phyloP scores from a whole-genome alignment of 306 rosid species.

The Citrullus colocynthis region DNA sequence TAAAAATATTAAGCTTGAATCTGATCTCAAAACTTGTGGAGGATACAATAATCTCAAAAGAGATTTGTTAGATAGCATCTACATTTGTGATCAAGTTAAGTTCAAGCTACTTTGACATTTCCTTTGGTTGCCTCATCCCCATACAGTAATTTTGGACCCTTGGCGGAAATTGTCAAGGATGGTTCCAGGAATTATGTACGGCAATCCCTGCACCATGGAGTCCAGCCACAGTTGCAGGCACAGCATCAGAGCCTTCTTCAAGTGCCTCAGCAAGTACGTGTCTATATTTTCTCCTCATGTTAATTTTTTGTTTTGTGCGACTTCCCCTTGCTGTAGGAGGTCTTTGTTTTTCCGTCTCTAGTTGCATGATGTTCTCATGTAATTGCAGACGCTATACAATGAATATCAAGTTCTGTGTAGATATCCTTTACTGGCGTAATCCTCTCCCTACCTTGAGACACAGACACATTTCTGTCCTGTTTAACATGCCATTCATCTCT shows the following conservation, averaged over 20 bases:
- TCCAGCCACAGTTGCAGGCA: conserved; percentile 51
- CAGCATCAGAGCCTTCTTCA: conserved; percentile 56
- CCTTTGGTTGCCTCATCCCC: not conserved
- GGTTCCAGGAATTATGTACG: conserved; percentile 49
- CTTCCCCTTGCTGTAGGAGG: not conserved
- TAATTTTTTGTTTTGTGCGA: not conserved
- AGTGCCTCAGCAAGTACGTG: conserved; percentile 52
- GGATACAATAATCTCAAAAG: not conserved
- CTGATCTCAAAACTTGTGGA: not conserved
- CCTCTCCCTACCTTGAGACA: not conserved
- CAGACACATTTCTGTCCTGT: not conserved
- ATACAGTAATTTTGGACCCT: conserved; percentile 53
- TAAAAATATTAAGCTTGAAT: not conserved
- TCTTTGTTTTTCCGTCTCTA: not conserved
- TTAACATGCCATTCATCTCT: not conserved
- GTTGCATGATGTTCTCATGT: not conserved
- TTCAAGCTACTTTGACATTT: conserved; percentile 7
- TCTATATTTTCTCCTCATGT: conserved; percentile 7
- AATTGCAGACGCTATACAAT: not conserved
- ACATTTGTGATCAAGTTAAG: not conserved
- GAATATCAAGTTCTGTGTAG: not conserved
- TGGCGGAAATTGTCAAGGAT: conserved; percentile 66
- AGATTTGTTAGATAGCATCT: not conserved
- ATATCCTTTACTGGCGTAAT: not conserved
- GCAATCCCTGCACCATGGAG: conserved; percentile 53